These are phyloP conservation scores for Brassica juncea DNA, from an alignment of 345 rosid species.

Conservation along the genomic window DNA sequence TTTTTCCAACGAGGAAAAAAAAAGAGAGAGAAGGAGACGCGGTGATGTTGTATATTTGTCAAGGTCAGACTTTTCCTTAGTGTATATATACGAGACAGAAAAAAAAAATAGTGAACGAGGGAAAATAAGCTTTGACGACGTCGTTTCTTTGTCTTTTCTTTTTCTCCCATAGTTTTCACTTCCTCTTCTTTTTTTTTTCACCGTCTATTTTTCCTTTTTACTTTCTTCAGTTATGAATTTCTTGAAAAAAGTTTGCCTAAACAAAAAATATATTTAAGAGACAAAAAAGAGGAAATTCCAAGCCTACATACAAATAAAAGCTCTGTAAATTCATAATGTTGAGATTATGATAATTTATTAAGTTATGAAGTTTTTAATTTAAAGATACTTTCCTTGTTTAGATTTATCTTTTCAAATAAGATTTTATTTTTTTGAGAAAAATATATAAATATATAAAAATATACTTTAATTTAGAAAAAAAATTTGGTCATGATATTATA, in stretches of 20 bases:
- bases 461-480: too few species aligned
- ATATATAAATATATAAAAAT: too few species aligned
- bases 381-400: too few species aligned
- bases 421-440: too few species aligned
- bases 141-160: slow-evolving; percentile 9
- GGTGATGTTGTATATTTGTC: slow-evolving; percentile 8
- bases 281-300: too few species aligned
- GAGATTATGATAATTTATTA: too few species aligned
- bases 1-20: background rate
- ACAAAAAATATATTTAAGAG: background rate
- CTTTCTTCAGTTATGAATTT: background rate
- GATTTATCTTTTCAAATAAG: too few species aligned
- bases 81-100: background rate
- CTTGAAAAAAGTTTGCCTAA: background rate
- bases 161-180: background rate
- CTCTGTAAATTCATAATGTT: too few species aligned
- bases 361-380: too few species aligned
- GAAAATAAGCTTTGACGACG: background rate
- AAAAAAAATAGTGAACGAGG: slow-evolving; percentile 1
- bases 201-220: background rate
- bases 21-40: background rate
- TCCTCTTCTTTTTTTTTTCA: background rate
- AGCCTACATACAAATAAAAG: too few species aligned
- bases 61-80: slow-evolving; percentile 23
- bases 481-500: too few species aligned